Base-by-base conservation (phyloP, 495 filamentous ascomycete genomes). In the Daldinia grandis region DNA sequence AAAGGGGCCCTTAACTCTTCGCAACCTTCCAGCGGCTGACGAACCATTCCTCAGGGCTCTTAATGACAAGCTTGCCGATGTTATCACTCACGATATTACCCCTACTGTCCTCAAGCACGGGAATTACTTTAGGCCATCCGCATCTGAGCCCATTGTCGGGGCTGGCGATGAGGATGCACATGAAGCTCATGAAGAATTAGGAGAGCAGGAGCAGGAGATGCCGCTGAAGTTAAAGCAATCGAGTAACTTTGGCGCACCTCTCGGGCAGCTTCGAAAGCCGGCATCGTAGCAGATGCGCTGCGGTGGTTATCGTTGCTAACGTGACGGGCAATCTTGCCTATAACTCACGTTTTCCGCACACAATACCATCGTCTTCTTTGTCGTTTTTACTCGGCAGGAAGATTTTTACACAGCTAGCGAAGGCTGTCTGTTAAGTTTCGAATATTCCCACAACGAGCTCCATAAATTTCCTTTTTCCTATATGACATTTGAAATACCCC, bases 241-340 rank as follows among this genome's bases (percentile, higher is more conserved):
- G n/a, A 87, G 79, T 53, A 91, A 91, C 75, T 91, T 91, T 79
- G 88, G 88, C 19, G 65, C 58, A 33, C 76, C 76, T 56, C 58
- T 76, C 8, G 76, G 76, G 5, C 65, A 76, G 19, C 50, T 69
- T 47, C 55, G 71, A 4, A 74, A 66, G 30, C 40, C 44, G 27
- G 44, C 50, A 14, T 56, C 31, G 9, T 65, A 59, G 28, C 66
- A 15, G 62, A 6, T 14, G 19, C 21, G 38, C 30, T 55, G 33
- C 12, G 15, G 27, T 9, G 3, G 14, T 66, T 24, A 9, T 58
- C 24, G 10, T 51, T 25, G 9, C 58, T 61, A 58, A 21, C 44
- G 42, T 58, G 47, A 30, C 7, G 25, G 12, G 5, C 50, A 12
- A 35, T 57, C 4, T 24, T n/a, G 31, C 9, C 19, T 8, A 9